Percentiles rank a stretch among this genome's conserved stretches.
Conservation (phyloP, 106 monocot genomes). For the Apostasia ramifera region DNA sequence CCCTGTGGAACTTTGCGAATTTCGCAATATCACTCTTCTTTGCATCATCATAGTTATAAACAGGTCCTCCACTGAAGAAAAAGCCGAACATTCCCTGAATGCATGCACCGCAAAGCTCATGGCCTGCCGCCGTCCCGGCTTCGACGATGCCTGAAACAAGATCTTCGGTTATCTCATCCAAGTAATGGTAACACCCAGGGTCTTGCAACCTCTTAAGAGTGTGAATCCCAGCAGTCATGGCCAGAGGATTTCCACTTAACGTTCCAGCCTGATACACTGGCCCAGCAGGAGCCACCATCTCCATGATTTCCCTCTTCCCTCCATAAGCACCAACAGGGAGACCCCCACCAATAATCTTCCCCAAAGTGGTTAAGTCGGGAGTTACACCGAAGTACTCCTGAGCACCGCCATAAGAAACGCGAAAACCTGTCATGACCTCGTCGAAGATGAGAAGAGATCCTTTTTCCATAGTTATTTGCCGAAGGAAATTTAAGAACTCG, state of each 20-base stretch:
- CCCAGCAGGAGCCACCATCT: conserved; percentile 92
- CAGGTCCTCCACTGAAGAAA: conserved; percentile 50
- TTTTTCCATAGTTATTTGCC: conserved; percentile 54
- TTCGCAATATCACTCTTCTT: conserved; percentile 60
- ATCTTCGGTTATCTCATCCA: conserved; percentile 43
- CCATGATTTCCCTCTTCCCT: conserved; percentile 84
- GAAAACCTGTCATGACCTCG: conserved; percentile 97
- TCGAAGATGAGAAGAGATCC: conserved; percentile 80
- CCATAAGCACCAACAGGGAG: conserved; percentile 95
- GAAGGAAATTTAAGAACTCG: conserved; percentile 49
- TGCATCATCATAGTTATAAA: conserved; percentile 46
- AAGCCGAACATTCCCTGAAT: conserved; percentile 60
- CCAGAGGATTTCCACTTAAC: conserved; percentile 54
- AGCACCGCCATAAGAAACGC: conserved; percentile 85
- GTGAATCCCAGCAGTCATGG: conserved; percentile 69
- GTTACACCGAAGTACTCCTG: conserved; percentile 75
- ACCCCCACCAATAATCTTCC: conserved; percentile 87
- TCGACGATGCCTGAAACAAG: conserved; percentile 46
- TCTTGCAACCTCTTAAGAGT: conserved; percentile 43
- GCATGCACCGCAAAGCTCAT: conserved; percentile 38
- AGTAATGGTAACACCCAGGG: conserved; percentile 38
- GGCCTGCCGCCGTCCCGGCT: conserved; percentile 36
- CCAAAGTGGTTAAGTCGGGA: conserved; percentile 82
- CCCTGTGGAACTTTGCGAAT: conserved; percentile 44
- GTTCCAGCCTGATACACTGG: conserved; percentile 82